Conservation (phyloP, 805 yeast genomes). For the Candida yuanshanica region DNA sequence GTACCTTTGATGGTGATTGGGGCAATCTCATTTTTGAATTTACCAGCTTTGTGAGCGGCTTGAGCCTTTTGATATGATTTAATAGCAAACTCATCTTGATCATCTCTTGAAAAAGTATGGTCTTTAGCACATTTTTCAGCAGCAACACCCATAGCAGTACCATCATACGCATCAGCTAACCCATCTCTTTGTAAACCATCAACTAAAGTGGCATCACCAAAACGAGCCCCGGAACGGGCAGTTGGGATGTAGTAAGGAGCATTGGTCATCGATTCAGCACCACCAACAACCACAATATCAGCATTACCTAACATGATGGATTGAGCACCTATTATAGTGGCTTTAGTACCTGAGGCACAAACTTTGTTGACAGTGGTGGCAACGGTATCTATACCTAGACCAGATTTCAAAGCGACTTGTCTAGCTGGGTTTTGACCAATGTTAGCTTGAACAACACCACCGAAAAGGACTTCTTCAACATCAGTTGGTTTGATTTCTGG, state of each 20-base stretch:
- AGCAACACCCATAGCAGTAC: slow-evolving; percentile 90
- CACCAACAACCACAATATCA: slow-evolving; percentile 93
- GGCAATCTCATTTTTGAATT: slow-evolving; percentile 75
- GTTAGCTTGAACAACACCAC: slow-evolving; percentile 88
- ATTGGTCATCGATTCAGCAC: slow-evolving; percentile 96
- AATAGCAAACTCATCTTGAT: slow-evolving; percentile 86
- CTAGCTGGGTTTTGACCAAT: slow-evolving; percentile 98
- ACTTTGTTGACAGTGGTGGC: slow-evolving; percentile 95
- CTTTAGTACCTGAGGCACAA: slow-evolving; percentile 94
- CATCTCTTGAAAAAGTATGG: slow-evolving; percentile 69
- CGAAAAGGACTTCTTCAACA: slow-evolving; percentile 88
- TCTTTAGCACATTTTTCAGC: slow-evolving; percentile 96
- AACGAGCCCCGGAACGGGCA: slow-evolving; percentile 85
- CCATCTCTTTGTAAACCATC: slow-evolving; percentile 96
- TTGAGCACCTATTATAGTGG: slow-evolving; percentile 88
- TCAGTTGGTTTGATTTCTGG: slow-evolving; percentile 72
- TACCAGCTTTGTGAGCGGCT: slow-evolving; percentile 72
- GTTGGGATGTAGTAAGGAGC: slow-evolving; percentile 87
- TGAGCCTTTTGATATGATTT: slow-evolving; percentile 82
- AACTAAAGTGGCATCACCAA: slow-evolving; percentile 71
- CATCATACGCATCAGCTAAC: slow-evolving; percentile 84
- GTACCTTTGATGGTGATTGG: slow-evolving; percentile 86
- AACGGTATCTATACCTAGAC: slow-evolving; percentile 70
- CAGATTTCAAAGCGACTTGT: slow-evolving; percentile 91
- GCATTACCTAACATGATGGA: slow-evolving; percentile 83